These are phyloP conservation scores for Solanum bukasovii DNA, from an alignment of 257 asterid species.

Conservation along the genomic window DNA sequence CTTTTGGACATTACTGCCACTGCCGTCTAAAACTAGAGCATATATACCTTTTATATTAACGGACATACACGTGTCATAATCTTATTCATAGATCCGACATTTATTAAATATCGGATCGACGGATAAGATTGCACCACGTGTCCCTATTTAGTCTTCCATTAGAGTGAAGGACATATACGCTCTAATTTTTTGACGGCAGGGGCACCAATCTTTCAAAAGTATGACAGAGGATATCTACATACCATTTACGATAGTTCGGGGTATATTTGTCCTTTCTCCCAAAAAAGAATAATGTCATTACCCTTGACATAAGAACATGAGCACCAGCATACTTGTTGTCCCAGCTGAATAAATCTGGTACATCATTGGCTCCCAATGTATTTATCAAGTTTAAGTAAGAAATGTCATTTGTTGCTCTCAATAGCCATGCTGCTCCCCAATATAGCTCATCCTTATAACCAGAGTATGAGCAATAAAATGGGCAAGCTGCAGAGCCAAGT, in stretches of 20 bases:
- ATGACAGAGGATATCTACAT: background rate
- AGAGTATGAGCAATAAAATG: conserved; percentile 78
- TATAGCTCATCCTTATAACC: conserved; percentile 76
- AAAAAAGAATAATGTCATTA: background rate
- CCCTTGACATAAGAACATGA: conserved; percentile 69
- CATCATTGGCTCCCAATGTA: conserved; percentile 47
- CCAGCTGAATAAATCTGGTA: conserved; percentile 74
- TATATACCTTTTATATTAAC: background rate
- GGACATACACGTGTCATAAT: background rate
- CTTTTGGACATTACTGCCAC: background rate
- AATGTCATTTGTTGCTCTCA: conserved; percentile 57
- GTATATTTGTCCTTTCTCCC: background rate
- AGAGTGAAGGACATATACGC: background rate
- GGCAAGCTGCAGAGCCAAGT: conserved; percentile 61
- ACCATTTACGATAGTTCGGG: background rate
- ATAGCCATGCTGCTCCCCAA: conserved; percentile 90
- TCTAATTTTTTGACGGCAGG: background rate
- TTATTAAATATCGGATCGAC: too few species aligned
- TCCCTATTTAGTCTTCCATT: background rate
- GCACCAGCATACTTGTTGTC: conserved; percentile 90
- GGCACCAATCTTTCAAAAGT: background rate
- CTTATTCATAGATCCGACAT: background rate
- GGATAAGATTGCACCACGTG: background rate
- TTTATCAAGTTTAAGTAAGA: conserved; percentile 36
- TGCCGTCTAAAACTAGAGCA: background rate